Percentiles rank a stretch among this genome's conserved stretches.
Conservation (phyloP, 805 yeast species). For the Pichia cabralensis region DNA sequence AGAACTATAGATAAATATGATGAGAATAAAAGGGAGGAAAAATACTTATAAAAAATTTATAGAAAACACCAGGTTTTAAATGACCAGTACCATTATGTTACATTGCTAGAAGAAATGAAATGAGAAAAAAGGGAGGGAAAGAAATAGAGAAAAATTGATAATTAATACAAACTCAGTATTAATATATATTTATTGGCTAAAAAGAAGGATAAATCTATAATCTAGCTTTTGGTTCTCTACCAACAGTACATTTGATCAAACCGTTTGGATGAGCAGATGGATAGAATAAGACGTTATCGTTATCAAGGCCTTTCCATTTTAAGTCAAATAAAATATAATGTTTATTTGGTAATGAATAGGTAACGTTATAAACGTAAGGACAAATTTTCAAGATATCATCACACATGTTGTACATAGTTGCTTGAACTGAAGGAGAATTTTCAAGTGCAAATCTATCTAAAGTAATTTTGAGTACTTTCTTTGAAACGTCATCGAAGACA, state of each 20-base stretch:
- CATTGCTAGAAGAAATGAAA: background rate
- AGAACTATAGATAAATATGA: too few species aligned
- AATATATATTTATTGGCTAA: too few species aligned
- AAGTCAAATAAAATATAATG: slow-evolving; percentile 79
- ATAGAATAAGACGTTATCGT: slow-evolving; percentile 76
- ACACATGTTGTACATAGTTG: slow-evolving; percentile 92
- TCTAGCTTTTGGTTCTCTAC: slow-evolving; percentile 52
- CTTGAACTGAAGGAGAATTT: slow-evolving; percentile 91
- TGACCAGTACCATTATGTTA: slow-evolving; percentile 9
- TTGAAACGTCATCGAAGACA: slow-evolving; percentile 54
- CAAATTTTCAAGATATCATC: slow-evolving; percentile 54
- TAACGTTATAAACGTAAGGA: slow-evolving; percentile 50
- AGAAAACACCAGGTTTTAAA: slow-evolving; percentile 9
- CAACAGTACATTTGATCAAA: slow-evolving; percentile 78
- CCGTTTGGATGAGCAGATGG: slow-evolving; percentile 94
- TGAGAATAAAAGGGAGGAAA: too few species aligned
- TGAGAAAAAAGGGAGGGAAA: background rate
- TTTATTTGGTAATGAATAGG: slow-evolving; percentile 80
- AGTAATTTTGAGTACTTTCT: slow-evolving; percentile 57
- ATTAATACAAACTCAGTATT: too few species aligned
- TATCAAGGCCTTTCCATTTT: slow-evolving; percentile 73
- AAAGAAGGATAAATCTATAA: slow-evolving; percentile 24
- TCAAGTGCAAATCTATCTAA: slow-evolving; percentile 73
- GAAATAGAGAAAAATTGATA: too few species aligned
- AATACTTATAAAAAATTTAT: too few species aligned